Evolutionary conservation across 2,329 filamentous ascomycete genomes (phyloP), one percentile per base, ranked within the genome.

Genomic region (Sordariomycetes sp.): DNA sequence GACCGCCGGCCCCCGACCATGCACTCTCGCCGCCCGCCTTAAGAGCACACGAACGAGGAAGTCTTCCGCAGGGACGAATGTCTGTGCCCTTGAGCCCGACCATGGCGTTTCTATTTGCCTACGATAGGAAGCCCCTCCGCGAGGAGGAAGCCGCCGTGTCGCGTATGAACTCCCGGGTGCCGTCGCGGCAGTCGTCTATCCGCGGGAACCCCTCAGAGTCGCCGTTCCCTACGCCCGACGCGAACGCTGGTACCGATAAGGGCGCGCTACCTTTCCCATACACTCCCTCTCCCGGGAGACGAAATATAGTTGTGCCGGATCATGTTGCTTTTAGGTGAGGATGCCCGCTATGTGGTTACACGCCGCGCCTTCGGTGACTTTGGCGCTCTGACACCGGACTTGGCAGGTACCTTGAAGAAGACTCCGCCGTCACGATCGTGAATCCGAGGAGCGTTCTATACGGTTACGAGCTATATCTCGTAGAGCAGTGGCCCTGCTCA

Each of bases 401-500:
- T 36, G 7, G 13, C 45, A 84, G 80, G 61, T 95, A 92, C 66
- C 81, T 99, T 24, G 88, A 95, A 73, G 88, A 95, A 67, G 94
- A 97, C 62, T 76, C 84, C 1, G 82, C 80, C 5, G 90, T 90
- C 3, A 78, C 76, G 2, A 83, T 96, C 8, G 76, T 96, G 61
- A 82, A 91, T 63, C 85, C 86, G 56, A 82, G 83, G 57, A 77
- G 79, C 54, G 75, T 80, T 54, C 78, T 99, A 6, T 74, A 81
- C 60, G 92, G 92, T 62, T 97, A 96, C 71, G 91, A 97, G 69
- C 77, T 92, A 60, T 97, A 97, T 70, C 74, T 97, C 17, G 90
- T 97, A 62, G 94, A 97, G 69, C 94, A 99, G 76, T 99, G 94
- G 94, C 90, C 90, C 6, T 96, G 91, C 70, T 96, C 92, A 13